Evolutionary conservation across 2,329 filamentous ascomycete species (phyloP).

Genomic region (Dothistroma pini): DNA sequence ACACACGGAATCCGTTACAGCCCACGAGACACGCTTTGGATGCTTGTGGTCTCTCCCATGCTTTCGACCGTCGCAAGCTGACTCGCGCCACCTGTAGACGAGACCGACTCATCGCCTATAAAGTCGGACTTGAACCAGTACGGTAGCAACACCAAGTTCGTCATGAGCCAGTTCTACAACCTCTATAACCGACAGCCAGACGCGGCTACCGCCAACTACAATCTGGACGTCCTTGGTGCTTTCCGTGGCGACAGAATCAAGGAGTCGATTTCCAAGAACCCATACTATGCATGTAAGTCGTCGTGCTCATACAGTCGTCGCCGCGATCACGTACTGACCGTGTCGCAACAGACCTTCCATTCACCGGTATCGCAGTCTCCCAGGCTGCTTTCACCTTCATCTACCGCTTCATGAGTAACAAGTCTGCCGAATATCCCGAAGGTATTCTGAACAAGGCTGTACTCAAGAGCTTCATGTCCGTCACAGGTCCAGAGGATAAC

Average conservation of each 20-base stretch:
- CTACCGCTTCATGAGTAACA: constrained; percentile 41
- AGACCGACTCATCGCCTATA: constrained; percentile 35
- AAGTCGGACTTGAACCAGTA: constrained; percentile 35
- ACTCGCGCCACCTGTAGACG: constrained; percentile 17
- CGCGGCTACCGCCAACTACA: constrained; percentile 29
- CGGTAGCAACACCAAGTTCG: constrained; percentile 18
- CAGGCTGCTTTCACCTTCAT: constrained; percentile 35
- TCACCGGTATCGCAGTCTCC: constrained; percentile 30
- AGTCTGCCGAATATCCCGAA: constrained; percentile 38
- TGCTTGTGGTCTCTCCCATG: too few species aligned
- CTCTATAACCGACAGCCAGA: constrained; percentile 28
- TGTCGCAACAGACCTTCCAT: constrained; percentile 18
- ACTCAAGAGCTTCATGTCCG: constrained; percentile 41
- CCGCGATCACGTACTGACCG: not conserved
- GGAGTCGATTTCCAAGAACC: constrained; percentile 32
- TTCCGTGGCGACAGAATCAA: constrained; percentile 28
- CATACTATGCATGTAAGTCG: constrained; percentile 29
- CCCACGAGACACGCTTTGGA: not conserved
- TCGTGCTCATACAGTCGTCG: not conserved
- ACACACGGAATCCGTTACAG: too few species aligned
- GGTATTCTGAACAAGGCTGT: constrained; percentile 37
- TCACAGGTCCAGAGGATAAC: constrained; percentile 34
- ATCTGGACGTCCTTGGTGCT: constrained; percentile 28
- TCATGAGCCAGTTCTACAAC: constrained; percentile 22
- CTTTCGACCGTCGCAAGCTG: not conserved